Evolutionary conservation across 108 stramenopile genomes (phyloP), one percentile per base, ranked within the genome.

Genomic region (Cyclotella cryptica): DNA sequence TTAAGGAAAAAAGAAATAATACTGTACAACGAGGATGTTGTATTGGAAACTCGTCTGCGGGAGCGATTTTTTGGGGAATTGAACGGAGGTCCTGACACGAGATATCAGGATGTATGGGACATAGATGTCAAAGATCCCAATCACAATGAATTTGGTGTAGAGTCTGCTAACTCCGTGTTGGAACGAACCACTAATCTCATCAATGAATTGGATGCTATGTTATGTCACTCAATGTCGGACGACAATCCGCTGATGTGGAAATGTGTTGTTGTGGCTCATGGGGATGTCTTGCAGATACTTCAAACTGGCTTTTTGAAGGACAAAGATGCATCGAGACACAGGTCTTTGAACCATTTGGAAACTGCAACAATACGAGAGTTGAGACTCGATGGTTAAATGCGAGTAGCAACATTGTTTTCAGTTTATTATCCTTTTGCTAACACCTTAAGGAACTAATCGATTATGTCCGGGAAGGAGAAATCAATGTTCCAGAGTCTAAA

Each of bases 271-370:
- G 91, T 92, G 14, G 96, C 96, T 3, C 96, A 97, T 78, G 96
- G 94, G 0, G 96, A 97, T 77, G 94, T 95, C 17, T 59, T 97
- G 47, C 96, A 97, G 72, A 97, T 97, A 18, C 59, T 93, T 41
- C 96, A 95, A 67, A 95, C 96, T 1, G 90, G 88, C 24, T 95
- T 95, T 72, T 54, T 58, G 61, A 80, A 71, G 49, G 76, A 84
- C 51, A 69, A 74, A 71, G 88, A 92, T 79, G 87, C 84, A 21
- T 68, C 77, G 12, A 65, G 78, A 46, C 94, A 95, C 72, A 76
- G 94, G 40, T 80, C 83, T 45, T 63, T 95, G 79, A 72, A 86
- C 19, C 94, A 95, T 81, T 72, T 95, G 79, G 92, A 95, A 77
- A 95, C 92, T 3, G 94, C 94, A 0, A 92, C 86, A 9, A 66